Conservation (phyloP, 2,329 filamentous ascomycete genomes). For the Trichophyton simii region DNA sequence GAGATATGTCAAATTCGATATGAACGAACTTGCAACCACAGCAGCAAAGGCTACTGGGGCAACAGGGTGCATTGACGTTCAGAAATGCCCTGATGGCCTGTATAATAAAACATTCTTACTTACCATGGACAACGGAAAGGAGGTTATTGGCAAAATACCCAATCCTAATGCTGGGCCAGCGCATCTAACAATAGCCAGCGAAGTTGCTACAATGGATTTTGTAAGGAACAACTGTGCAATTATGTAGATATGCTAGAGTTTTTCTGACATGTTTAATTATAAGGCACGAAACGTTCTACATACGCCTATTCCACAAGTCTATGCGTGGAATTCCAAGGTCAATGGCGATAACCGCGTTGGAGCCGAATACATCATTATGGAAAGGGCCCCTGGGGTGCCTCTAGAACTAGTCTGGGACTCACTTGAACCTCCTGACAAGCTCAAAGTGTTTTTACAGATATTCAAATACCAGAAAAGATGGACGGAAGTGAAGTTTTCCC, state of each 20-base stretch:
- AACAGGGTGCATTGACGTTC: constrained; percentile 21
- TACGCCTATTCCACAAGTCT: constrained; percentile 5
- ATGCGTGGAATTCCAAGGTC: constrained; percentile 8
- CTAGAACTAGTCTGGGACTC: constrained; percentile 20
- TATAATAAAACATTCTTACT: constrained; percentile 24
- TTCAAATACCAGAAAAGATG: constrained; percentile 21
- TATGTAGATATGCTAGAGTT: too few relatives aligned
- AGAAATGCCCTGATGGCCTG: constrained; percentile 18
- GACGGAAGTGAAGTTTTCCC: constrained; percentile 19
- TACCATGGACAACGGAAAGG: constrained; percentile 13
- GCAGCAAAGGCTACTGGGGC: constrained; percentile 23
- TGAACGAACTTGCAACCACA: constrained; percentile 12
- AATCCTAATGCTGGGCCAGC: constrained; percentile 13
- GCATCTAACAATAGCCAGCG: constrained; percentile 21
- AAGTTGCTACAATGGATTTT: constrained; percentile 29
- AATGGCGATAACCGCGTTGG: constrained; percentile 14
- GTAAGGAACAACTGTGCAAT: not conserved
- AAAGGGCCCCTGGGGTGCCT: constrained; percentile 20
- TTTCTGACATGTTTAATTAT: not conserved
- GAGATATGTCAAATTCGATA: constrained; percentile 16
- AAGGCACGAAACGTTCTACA: not conserved
- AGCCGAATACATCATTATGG: constrained; percentile 20
- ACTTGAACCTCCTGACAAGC: constrained; percentile 16
- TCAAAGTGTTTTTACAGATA: constrained; percentile 20
- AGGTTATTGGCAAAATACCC: constrained; percentile 14